Evolutionary conservation across 2,329 filamentous ascomycete genomes (phyloP).

Genomic region (Pleurostoma richardsiae): DNA sequence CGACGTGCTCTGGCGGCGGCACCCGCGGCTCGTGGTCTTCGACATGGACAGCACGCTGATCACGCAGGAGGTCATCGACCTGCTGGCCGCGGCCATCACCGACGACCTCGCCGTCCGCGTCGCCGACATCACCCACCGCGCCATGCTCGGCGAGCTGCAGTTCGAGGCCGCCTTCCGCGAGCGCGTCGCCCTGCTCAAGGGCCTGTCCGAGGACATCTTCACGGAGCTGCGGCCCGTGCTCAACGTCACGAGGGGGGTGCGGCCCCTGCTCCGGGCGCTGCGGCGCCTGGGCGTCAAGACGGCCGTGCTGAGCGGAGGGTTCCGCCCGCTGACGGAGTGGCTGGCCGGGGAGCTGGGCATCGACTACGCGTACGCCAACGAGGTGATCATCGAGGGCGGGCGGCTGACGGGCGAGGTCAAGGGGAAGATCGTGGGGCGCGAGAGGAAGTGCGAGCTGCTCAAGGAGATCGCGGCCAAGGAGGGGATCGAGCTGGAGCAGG

Average conservation of each 20-base stretch:
- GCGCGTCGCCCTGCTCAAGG: slow-evolving; percentile 74
- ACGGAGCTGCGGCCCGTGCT: slow-evolving; percentile 70
- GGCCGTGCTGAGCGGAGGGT: slow-evolving; percentile 88
- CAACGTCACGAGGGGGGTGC: slow-evolving; percentile 76
- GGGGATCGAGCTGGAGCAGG: slow-evolving; percentile 58
- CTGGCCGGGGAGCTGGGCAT: slow-evolving; percentile 75
- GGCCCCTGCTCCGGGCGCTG: slow-evolving; percentile 66
- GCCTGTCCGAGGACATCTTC: slow-evolving; percentile 74
- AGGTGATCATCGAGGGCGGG: slow-evolving; percentile 61
- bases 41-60: slow-evolving; percentile 99
- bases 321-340: slow-evolving; percentile 84
- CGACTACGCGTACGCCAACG: slow-evolving; percentile 85
- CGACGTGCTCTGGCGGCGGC: slow-evolving; percentile 68
- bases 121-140: slow-evolving; percentile 82
- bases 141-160: slow-evolving; percentile 94
- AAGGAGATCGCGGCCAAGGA: slow-evolving; percentile 66
- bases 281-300: slow-evolving; percentile 79
- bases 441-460: slow-evolving; percentile 69
- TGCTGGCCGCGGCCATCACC: slow-evolving; percentile 76
- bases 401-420: slow-evolving; percentile 68
- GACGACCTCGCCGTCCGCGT: slow-evolving; percentile 75
- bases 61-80: slow-evolving; percentile 94
- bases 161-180: slow-evolving; percentile 81
- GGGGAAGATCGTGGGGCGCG: slow-evolving; percentile 69
- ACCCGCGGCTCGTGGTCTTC: slow-evolving; percentile 87